phyloP scores from a whole-genome alignment of 371 early-diverging fungal genomes.

The Basidiobolus meristosporus region DNA sequence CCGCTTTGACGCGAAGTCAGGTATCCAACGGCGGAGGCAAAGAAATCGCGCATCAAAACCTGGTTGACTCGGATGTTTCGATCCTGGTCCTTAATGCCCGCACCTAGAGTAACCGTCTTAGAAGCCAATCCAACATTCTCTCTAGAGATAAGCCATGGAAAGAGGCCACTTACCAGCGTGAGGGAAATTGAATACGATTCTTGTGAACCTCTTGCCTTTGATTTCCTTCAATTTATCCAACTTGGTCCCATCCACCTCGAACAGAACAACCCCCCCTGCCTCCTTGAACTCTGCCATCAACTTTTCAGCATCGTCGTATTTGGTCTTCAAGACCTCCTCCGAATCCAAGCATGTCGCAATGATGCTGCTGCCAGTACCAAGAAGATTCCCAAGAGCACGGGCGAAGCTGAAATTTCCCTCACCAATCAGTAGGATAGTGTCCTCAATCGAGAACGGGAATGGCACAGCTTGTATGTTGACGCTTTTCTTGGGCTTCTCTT shows the following conservation, averaged over 20 bases:
- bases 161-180: constrained; percentile 52
- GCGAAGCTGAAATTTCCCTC: constrained; percentile 70
- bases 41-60: constrained; percentile 44
- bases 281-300: constrained; percentile 32
- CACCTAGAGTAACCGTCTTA: too few relatives aligned
- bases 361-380: constrained; percentile 26
- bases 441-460: too few relatives aligned
- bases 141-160: too few relatives aligned
- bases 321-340: constrained; percentile 34
- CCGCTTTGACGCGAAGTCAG: constrained; percentile 15
- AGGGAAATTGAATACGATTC: constrained; percentile 91
- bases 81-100: constrained; percentile 85
- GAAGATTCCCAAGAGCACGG: constrained; percentile 28
- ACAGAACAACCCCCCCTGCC: constrained; percentile 46
- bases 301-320: constrained; percentile 49
- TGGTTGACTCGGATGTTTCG: constrained; percentile 76
- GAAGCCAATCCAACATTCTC: too few relatives aligned
- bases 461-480: too few relatives aligned
- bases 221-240: constrained; percentile 32
- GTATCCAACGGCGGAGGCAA: constrained; percentile 31
- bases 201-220: constrained; percentile 34
- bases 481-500: too few relatives aligned
- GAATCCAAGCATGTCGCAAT: constrained; percentile 66
- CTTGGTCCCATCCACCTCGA: constrained; percentile 63
- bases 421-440: constrained; percentile 4